phyloP scores from a whole-genome alignment of 805 yeast species.

The Ogataea zsoltii region DNA sequence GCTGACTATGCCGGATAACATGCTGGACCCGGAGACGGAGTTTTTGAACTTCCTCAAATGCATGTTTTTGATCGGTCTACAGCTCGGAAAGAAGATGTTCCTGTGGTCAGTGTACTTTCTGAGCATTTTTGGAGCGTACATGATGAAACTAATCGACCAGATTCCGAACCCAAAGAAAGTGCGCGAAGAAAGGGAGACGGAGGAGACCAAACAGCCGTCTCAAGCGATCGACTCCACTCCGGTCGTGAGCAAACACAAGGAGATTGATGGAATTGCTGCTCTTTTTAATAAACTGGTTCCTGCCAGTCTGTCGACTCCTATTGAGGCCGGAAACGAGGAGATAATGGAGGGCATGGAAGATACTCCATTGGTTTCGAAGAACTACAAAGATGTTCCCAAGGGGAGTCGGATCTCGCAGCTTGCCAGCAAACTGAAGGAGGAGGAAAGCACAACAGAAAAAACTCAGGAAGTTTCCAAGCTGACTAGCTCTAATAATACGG shows the following conservation, averaged over 20 bases:
- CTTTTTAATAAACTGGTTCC: slow-evolving; percentile 23
- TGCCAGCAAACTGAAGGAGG: slow-evolving; percentile 15
- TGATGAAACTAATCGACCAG: slow-evolving; percentile 18
- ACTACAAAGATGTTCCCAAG: background rate
- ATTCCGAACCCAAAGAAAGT: slow-evolving; percentile 30
- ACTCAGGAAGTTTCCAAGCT: background rate
- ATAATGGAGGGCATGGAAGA: slow-evolving; percentile 11
- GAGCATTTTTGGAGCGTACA: slow-evolving; percentile 14
- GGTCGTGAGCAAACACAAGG: slow-evolving; percentile 6
- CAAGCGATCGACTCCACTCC: slow-evolving; percentile 13
- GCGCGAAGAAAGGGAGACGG: slow-evolving; percentile 4
- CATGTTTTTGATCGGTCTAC: slow-evolving; percentile 18
- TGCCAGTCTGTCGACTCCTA: slow-evolving; percentile 24
- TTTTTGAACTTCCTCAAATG: slow-evolving; percentile 26
- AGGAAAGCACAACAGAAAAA: background rate
- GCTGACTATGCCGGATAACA: slow-evolving; percentile 8
- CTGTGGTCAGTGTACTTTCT: slow-evolving; percentile 28
- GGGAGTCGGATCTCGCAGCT: slow-evolving; percentile 17
- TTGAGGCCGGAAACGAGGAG: slow-evolving; percentile 8
- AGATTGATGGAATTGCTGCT: slow-evolving; percentile 14
- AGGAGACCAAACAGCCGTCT: background rate
- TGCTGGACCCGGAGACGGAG: slow-evolving; percentile 24
- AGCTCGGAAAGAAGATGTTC: slow-evolving; percentile 24
- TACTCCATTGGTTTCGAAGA: slow-evolving; percentile 15
- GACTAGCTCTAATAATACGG: background rate